phyloP scores from a whole-genome alignment of 2,329 filamentous ascomycete species.

The Colletotrichum gloeosporioides region DNA sequence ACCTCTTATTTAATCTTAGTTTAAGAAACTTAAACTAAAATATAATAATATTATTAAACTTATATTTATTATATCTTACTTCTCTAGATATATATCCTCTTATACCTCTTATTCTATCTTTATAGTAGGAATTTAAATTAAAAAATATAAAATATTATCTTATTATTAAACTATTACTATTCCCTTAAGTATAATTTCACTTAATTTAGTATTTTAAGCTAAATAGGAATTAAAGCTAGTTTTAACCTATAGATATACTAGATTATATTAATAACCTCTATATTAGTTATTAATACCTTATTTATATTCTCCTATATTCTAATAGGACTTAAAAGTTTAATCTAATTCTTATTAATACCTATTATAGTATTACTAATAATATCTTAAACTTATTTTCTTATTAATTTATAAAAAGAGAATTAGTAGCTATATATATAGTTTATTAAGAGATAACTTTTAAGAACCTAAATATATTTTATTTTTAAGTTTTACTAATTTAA shows the following conservation, averaged over 20 bases:
- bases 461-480: background rate
- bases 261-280: background rate
- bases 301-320: background rate
- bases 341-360: background rate
- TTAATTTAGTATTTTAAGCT: background rate
- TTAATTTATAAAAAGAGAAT: background rate
- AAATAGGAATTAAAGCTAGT: background rate
- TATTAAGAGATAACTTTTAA: background rate
- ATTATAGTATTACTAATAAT: background rate
- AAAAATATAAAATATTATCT: too few relatives aligned
- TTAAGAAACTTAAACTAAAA: too few relatives aligned
- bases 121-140: too few relatives aligned
- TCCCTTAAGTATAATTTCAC: background rate
- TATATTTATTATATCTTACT: too few relatives aligned
- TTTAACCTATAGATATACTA: background rate
- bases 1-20: too few relatives aligned
- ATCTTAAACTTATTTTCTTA: background rate
- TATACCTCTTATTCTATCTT: background rate
- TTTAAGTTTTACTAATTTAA: background rate
- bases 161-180: background rate
- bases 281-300: background rate
- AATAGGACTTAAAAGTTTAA: background rate
- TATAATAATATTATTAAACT: too few relatives aligned
- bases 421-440: background rate
- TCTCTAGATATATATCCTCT: too few relatives aligned